Evolutionary conservation across 352 stramenopile genomes (phyloP), one percentile per base, ranked within the genome.

Genomic region (Globisporangium uncinulatum): DNA sequence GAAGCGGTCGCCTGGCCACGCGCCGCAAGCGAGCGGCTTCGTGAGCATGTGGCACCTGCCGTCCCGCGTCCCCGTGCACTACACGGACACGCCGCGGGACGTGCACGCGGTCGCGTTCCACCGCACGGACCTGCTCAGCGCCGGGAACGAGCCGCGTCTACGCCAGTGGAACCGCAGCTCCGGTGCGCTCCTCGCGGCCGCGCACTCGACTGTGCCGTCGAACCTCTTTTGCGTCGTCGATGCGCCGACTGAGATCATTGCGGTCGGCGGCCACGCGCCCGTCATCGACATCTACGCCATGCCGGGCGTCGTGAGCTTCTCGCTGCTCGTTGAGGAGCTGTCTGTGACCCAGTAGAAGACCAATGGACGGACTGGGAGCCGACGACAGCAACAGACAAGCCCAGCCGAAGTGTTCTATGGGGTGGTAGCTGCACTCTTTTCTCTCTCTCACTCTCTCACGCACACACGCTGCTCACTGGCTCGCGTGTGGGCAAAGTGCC

Each of bases 301-400:
- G 79, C 75, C 82, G 0, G 82, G 82, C 48, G 82, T 92, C 54
- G 79, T 92, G 45, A 92, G 82, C 71, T 92, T 89, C 62, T 89
- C 82, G 47, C 66, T 92, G 15, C 51, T 85, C 48, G 70, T 86
- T 0, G 67, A 82, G n/a, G 54, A 51, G 15, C 17, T 24, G 21
- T 21, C 19, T 4, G 19, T 4, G 17, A 14, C 21, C 14, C 42
- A 51, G 46, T 29, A 29, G 42, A 29, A 29, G 24, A 29, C 24
- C 24, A 29, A 29, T 4, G 2, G 24, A 29, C 2, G 24, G 24
- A 29, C 24, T 29, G 13, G 15, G 15, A 20, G 41, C 41, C n/a
- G 41, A 45, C n/a, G 41, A 17, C 10, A 45, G 41, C 11, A 45
- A 32, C 19, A 55, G 17, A 55, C 24, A 55, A 44, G 42, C 49